phyloP scores from a whole-genome alignment of 2,329 filamentous ascomycete genomes.

The Apiospora pterosperma region DNA sequence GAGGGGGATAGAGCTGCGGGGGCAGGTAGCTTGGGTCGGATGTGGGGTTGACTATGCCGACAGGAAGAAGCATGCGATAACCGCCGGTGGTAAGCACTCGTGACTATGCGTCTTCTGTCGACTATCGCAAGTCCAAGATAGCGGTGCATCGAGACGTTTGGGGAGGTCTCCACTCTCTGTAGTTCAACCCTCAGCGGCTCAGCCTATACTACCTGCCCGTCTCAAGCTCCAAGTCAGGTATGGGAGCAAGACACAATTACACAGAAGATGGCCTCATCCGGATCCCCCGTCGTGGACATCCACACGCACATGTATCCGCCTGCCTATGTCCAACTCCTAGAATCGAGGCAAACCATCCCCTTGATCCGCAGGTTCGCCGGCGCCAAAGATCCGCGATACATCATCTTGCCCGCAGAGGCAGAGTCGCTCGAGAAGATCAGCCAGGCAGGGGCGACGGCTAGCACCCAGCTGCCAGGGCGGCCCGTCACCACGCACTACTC shows the following conservation, averaged over 20 bases:
- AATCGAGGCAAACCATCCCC: constrained; percentile 60
- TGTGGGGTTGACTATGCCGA: constrained; percentile 1
- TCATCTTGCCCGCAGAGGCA: constrained; percentile 56
- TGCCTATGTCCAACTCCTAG: constrained; percentile 58
- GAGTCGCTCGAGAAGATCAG: constrained; percentile 45
- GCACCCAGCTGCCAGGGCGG: constrained; percentile 64
- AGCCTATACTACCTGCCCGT: neutral
- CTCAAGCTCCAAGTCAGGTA: too few species aligned
- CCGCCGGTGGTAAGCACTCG: neutral
- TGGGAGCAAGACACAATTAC: neutral
- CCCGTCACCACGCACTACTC: constrained; percentile 83
- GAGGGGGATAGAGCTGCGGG: neutral
- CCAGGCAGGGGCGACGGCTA: constrained; percentile 36
- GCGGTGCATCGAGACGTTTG: neutral
- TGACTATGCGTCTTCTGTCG: neutral
- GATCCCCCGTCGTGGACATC: constrained; percentile 55
- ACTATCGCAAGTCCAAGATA: neutral
- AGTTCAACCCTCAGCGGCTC: neutral
- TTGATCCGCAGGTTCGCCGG: constrained; percentile 65
- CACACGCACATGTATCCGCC: constrained; percentile 70
- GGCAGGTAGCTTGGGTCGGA: too few species aligned
- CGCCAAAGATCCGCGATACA: constrained; percentile 57
- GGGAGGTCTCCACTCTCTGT: neutral
- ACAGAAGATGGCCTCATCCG: constrained; percentile 28
- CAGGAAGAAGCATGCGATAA: neutral